phyloP scores from a whole-genome alignment of 257 asterid genomes.

The Hygrophila difformis region DNA sequence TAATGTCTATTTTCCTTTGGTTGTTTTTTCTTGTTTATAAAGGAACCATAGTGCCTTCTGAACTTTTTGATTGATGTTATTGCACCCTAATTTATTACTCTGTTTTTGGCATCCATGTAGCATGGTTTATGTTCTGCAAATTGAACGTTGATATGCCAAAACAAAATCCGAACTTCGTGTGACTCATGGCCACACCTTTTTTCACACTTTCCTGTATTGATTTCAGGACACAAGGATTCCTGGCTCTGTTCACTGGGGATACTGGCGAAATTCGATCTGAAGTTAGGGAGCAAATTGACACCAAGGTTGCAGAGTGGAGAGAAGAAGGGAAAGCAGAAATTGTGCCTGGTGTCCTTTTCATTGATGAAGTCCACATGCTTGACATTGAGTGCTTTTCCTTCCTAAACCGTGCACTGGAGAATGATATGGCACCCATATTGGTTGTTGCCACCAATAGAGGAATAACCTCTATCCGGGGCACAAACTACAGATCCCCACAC shows the following conservation, averaged over 20 bases:
- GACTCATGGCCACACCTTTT: too few species aligned
- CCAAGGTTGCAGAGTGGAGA: slow-evolving; percentile 97
- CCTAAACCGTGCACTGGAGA: slow-evolving; percentile 87
- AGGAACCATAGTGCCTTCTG: too few species aligned
- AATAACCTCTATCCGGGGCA: slow-evolving; percentile 78
- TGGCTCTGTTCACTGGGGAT: slow-evolving; percentile 88
- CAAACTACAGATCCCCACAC: slow-evolving; percentile 80
- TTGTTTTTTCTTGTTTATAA: too few species aligned
- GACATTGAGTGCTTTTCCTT: slow-evolving; percentile 96
- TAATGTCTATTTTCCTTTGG: too few species aligned
- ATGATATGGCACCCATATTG: slow-evolving; percentile 93
- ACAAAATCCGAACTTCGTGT: too few species aligned
- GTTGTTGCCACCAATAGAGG: slow-evolving; percentile 98
- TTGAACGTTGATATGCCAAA: too few species aligned
- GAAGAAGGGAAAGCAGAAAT: slow-evolving; percentile 98
- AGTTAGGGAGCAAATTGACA: slow-evolving; percentile 93
- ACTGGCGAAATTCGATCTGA: slow-evolving; percentile 93
- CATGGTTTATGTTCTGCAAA: too few species aligned
- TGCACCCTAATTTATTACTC: too few species aligned
- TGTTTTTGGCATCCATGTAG: too few species aligned
- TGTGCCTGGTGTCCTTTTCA: slow-evolving; percentile 89
- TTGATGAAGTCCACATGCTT: slow-evolving; percentile 98
- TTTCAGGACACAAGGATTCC: slow-evolving; percentile 86
- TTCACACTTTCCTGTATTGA: not conserved
- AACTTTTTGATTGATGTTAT: too few species aligned